A percentile compares a stretch with the other conserved stretches of the same genome.
Evolutionary conservation across 768 basidiomycete species (phyloP).

Genomic region (Suillus bovinus): DNA sequence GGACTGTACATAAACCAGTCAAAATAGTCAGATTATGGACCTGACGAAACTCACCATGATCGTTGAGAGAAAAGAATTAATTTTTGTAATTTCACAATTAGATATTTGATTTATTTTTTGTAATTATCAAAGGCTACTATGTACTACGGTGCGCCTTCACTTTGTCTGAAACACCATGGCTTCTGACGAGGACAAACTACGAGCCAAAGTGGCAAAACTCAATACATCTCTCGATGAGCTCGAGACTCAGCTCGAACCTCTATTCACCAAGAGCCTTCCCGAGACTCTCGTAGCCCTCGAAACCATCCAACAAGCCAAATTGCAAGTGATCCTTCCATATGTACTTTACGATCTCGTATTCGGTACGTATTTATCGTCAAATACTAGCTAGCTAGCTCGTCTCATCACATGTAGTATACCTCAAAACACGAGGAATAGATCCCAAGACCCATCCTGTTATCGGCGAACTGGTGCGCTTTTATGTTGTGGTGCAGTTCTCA

Average conservation of each 20-base stretch:
- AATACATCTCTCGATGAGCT: conserved; percentile 65
- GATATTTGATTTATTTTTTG: neutral
- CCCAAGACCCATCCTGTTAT: conserved; percentile 78
- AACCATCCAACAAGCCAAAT: conserved; percentile 77
- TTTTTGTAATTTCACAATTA: neutral
- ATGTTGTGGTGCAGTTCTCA: neutral
- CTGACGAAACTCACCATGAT: conserved; percentile 24
- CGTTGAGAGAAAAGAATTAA: conserved; percentile 10
- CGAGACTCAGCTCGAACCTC: conserved; percentile 62
- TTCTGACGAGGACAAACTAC: conserved; percentile 36
- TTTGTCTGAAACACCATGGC: too few relatives aligned
- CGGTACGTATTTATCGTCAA: conserved; percentile 46
- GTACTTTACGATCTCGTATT: conserved; percentile 84
- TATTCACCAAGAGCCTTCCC: conserved; percentile 66
- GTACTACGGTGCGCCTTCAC: too few relatives aligned
- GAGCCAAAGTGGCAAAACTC: conserved; percentile 46
- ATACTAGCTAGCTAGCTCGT: neutral
- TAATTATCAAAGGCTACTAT: too few relatives aligned
- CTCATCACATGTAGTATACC: conserved; percentile 55
- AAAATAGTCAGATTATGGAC: neutral
- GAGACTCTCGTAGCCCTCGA: conserved; percentile 66
- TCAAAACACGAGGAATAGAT: conserved; percentile 78
- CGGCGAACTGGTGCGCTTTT: conserved; percentile 44
- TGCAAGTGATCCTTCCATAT: conserved; percentile 80
- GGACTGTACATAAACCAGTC: conserved; percentile 45